phyloP scores from a whole-genome alignment of 768 basidiomycete species.

The Lepiota venenata region DNA sequence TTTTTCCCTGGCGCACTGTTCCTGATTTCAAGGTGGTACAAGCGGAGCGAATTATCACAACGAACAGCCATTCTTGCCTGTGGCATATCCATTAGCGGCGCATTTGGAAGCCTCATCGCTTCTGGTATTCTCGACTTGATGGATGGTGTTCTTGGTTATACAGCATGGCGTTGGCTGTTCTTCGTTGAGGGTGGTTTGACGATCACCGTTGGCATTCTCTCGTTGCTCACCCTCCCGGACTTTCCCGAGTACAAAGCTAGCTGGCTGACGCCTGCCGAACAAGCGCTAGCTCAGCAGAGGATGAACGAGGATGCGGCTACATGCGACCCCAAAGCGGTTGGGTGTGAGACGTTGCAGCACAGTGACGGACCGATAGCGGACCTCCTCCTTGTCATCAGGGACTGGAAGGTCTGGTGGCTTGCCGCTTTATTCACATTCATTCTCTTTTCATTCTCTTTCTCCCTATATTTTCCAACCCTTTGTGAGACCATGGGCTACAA shows the following conservation, averaged over 20 bases:
- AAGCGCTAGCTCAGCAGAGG: constrained; percentile 50
- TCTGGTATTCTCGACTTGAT: constrained; percentile 71
- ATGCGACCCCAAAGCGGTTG: constrained; percentile 15
- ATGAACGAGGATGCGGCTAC: constrained; percentile 53
- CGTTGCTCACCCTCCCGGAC: constrained; percentile 69
- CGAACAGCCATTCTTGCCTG: constrained; percentile 67
- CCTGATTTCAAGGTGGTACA: constrained; percentile 72
- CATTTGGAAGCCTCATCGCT: constrained; percentile 77
- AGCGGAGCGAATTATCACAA: constrained; percentile 62
- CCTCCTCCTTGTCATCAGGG: constrained; percentile 55
- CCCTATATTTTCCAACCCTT: constrained; percentile 72
- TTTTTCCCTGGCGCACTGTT: constrained; percentile 71
- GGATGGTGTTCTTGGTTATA: constrained; percentile 63
- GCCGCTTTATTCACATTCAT: constrained; percentile 31
- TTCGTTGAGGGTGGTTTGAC: constrained; percentile 64
- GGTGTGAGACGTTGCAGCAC: constrained; percentile 17
- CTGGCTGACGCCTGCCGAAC: constrained; percentile 59
- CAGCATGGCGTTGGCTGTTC: constrained; percentile 82
- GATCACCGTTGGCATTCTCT: constrained; percentile 39
- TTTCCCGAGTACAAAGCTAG: constrained; percentile 51
- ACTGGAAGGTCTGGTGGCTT: constrained; percentile 73
- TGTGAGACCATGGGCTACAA: constrained; percentile 65
- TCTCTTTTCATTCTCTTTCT: constrained; percentile 60
- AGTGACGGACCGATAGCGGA: constrained; percentile 29
- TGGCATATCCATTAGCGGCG: constrained; percentile 76